Conservation (phyloP, 805 yeast genomes). For the Starmerella sirachaensis region DNA sequence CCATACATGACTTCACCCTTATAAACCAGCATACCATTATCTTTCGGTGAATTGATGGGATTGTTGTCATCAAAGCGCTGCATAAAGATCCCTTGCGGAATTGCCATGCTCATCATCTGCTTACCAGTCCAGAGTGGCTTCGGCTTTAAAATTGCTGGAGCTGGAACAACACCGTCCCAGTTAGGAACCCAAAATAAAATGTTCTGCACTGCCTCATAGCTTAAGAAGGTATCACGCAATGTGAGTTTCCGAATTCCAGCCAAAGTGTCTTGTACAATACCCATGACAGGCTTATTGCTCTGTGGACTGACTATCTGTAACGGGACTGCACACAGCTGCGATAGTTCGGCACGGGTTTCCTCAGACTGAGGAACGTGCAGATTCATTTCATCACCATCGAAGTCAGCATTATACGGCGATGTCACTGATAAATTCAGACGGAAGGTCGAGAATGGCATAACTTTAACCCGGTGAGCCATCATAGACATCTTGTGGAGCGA, state of each 20-base stretch:
- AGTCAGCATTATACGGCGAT: conserved; percentile 99
- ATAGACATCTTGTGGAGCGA: conserved; percentile 98
- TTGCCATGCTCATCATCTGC: conserved; percentile 80
- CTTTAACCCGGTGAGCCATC: conserved; percentile 99
- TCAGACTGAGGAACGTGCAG: conserved; percentile 98
- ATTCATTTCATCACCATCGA: conserved; percentile 99
- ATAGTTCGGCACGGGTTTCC: conserved; percentile 92
- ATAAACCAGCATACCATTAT: conserved; percentile 87
- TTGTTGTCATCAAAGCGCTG: conserved; percentile 89
- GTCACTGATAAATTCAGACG: conserved; percentile 93
- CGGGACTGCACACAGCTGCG: conserved; percentile 94
- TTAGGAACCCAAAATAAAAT: conserved; percentile 95
- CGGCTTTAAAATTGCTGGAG: conserved; percentile 88
- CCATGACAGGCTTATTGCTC: conserved; percentile 98
- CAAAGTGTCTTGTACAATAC: conserved; percentile 96
- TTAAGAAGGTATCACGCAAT: conserved; percentile 74
- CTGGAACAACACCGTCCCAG: conserved; percentile 98
- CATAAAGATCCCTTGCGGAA: conserved; percentile 90
- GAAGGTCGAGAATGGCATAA: conserved; percentile 97
- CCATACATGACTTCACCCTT: conserved; percentile 97
- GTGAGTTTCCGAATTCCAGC: conserved; percentile 97
- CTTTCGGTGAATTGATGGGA: conserved; percentile 73
- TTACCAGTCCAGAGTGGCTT: conserved; percentile 97
- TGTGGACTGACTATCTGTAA: conserved; percentile 96
- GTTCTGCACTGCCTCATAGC: conserved; percentile 89